A percentile compares a stretch with the other conserved stretches of the same genome.
phyloP scores from a whole-genome alignment of 768 basidiomycete genomes.

The Boletellus ananas region DNA sequence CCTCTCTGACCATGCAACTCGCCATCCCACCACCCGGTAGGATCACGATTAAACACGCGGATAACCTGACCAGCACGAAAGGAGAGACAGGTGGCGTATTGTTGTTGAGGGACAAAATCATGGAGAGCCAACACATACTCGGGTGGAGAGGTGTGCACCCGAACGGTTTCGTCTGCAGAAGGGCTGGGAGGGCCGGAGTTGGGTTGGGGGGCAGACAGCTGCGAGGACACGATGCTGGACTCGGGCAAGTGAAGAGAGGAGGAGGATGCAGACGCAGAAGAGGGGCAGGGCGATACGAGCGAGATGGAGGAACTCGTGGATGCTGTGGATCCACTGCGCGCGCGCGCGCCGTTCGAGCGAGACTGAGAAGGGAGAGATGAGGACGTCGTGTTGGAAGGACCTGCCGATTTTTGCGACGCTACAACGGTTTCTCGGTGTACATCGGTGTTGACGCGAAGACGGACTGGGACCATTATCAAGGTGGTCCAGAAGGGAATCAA shows the following conservation, averaged over 20 bases:
- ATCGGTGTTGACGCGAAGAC: conserved; percentile 49
- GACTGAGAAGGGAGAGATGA: conserved; percentile 15
- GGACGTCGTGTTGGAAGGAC: conserved; percentile 29
- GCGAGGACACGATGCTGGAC: conserved; percentile 29
- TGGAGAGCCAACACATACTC: conserved; percentile 92
- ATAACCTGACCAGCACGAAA: conserved; percentile 92
- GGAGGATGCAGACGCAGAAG: conserved; percentile 48
- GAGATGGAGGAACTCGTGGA: conserved; percentile 57
- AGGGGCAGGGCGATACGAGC: conserved; percentile 51
- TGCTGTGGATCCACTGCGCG: conserved; percentile 51
- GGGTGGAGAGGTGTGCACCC: conserved; percentile 34
- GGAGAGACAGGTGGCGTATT: conserved; percentile 75
- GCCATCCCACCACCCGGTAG: conserved; percentile 98
- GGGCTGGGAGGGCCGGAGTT: conserved; percentile 39
- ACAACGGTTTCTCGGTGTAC: conserved; percentile 32
- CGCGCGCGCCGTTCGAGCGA: conserved; percentile 25
- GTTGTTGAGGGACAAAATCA: conserved; percentile 73
- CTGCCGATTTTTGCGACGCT: conserved; percentile 31
- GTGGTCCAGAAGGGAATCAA: background rate
- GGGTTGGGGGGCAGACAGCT: conserved; percentile 5
- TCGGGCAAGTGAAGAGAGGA: conserved; percentile 45
- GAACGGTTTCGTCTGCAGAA: conserved; percentile 47
- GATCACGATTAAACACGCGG: conserved; percentile 81
- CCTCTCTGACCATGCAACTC: conserved; percentile 85
- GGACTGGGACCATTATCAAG: conserved; percentile 39